These are phyloP conservation scores for Phlegmacium glaucopus DNA, from an alignment of 768 basidiomycete species.

Conservation along the genomic window DNA sequence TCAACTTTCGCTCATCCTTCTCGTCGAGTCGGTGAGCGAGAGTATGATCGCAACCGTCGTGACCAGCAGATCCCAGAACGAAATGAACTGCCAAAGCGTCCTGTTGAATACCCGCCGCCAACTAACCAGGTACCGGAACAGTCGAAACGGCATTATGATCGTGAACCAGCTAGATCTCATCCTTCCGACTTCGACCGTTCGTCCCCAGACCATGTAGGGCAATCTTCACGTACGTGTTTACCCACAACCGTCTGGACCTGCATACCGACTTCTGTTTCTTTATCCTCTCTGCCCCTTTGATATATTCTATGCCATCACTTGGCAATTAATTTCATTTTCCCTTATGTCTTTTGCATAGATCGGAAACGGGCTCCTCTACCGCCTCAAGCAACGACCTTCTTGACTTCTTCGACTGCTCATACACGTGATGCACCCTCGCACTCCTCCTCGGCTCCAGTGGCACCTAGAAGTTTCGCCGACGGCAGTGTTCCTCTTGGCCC, in stretches of 20 bases:
- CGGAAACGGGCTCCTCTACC: constrained; percentile 42
- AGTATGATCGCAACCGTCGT: constrained; percentile 8
- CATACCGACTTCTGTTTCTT: constrained; percentile 17
- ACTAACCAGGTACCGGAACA: constrained; percentile 1
- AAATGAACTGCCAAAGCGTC: constrained; percentile 4
- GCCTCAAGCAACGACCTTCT: constrained; percentile 38
- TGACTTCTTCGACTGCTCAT: constrained; percentile 5
- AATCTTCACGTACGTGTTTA: constrained; percentile 31
- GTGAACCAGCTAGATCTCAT: background rate
- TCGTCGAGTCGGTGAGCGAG: constrained; percentile 6
- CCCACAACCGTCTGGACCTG: constrained; percentile 8
- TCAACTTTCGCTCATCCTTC: constrained; percentile 4
- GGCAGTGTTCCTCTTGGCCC: background rate
- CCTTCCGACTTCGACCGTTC: background rate
- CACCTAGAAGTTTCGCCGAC: background rate
- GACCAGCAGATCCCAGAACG: constrained; percentile 2
- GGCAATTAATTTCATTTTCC: constrained; percentile 4
- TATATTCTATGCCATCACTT: constrained; percentile 4
- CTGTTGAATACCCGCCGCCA: constrained; percentile 2
- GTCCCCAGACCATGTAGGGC: constrained; percentile 16
- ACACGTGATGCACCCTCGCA: constrained; percentile 10
- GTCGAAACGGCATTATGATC: background rate
- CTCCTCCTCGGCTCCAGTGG: no score
- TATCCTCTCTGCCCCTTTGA: constrained; percentile 6
- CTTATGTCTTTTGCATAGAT: constrained; percentile 20